These are phyloP conservation scores for Zhuliangozyma blackwelliae DNA, from an alignment of 1,139 yeast species.

Conservation along the genomic window DNA sequence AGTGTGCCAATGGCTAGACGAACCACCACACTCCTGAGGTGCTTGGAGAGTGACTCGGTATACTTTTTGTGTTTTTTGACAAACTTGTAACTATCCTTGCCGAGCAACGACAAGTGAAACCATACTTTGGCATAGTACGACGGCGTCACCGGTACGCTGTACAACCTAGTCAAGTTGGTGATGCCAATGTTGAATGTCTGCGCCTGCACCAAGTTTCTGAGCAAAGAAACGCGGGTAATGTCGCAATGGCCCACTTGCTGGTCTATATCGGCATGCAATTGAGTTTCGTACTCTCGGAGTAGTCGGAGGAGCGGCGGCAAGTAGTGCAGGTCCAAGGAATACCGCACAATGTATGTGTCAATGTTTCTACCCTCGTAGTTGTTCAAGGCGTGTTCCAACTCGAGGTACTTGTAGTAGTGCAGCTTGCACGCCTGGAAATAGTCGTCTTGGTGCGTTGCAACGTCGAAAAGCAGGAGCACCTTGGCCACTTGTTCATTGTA, in stretches of 20 bases:
- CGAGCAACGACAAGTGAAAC: constrained; percentile 10
- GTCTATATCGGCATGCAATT: not conserved
- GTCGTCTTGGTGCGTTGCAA: not conserved
- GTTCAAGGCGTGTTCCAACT: constrained; percentile 1
- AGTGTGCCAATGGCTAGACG: too few species aligned
- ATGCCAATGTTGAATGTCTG: constrained; percentile 16
- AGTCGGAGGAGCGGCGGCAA: constrained; percentile 1
- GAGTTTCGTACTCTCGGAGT: not conserved
- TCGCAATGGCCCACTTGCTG: constrained; percentile 1
- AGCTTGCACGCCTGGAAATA: constrained; percentile 1
- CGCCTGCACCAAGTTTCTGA: constrained; percentile 8
- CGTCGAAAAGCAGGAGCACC: constrained; percentile 1
- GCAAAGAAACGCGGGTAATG: constrained; percentile 6
- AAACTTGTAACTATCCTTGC: too few species aligned
- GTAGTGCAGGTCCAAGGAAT: constrained; percentile 1
- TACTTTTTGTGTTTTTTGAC: too few species aligned
- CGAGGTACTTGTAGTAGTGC: constrained; percentile 1
- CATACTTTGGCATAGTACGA: constrained; percentile 19
- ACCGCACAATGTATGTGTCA: not conserved
- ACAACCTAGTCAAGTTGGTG: constrained; percentile 2
- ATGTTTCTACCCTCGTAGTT: not conserved
- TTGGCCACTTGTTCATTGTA: constrained; percentile 3
- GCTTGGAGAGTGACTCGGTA: too few species aligned
- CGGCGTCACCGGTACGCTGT: not conserved
- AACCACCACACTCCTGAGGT: too few species aligned